Conservation (phyloP, 208 protist genomes). For the Crithidia expoeki region DNA sequence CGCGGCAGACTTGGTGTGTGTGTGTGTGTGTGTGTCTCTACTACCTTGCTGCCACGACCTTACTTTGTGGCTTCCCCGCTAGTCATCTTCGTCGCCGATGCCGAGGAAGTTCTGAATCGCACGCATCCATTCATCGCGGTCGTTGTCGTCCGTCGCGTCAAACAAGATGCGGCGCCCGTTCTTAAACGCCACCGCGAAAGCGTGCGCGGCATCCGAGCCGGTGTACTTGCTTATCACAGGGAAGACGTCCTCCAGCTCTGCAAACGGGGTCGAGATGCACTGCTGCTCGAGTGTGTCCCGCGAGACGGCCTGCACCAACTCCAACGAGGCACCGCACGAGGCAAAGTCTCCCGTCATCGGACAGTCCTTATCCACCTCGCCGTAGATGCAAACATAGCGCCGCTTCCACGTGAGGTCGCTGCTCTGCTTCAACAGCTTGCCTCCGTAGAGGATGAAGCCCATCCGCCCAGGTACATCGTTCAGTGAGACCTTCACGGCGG, state of each 20-base stretch:
- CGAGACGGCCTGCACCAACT: constrained; percentile 66
- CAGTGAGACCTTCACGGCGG: constrained; percentile 42
- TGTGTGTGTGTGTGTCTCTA: too few relatives aligned
- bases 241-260: constrained; percentile 76
- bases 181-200: constrained; percentile 80
- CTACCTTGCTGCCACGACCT: too few relatives aligned
- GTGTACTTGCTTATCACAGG: constrained; percentile 79
- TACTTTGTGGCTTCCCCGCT: too few relatives aligned
- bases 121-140: constrained; percentile 73
- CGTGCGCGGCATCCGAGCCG: constrained; percentile 59
- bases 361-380: constrained; percentile 52
- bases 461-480: constrained; percentile 46
- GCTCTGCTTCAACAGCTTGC: constrained; percentile 68
- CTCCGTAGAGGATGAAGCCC: constrained; percentile 60
- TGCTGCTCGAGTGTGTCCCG: constrained; percentile 76
- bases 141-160: constrained; percentile 48
- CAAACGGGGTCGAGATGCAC: constrained; percentile 73
- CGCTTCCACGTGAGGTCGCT: constrained; percentile 73
- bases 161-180: constrained; percentile 72
- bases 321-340: constrained; percentile 54
- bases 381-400: constrained; percentile 76
- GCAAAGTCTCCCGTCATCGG: constrained; percentile 38
- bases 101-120: constrained; percentile 79
- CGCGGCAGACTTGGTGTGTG: too few relatives aligned
- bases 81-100: constrained; percentile 58